Base-by-base conservation (phyloP, 257 asterid genomes). In the Forsythia viridissima region DNA sequence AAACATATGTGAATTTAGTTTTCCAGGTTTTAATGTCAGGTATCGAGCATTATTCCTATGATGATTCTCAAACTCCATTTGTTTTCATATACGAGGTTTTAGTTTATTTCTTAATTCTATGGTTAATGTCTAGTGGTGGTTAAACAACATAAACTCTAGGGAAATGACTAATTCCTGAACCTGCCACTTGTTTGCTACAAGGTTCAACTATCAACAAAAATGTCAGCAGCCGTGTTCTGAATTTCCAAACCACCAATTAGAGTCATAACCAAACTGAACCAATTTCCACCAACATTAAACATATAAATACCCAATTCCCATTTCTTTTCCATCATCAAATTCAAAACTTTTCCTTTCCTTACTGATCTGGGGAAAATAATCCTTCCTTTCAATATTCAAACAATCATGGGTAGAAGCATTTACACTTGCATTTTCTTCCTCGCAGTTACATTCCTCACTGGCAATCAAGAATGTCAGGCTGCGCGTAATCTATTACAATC, bases 401-500 rank as follows among this genome's bases (percentile, higher is more conserved):
- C 21, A 16, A 70, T 43, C 78, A 80, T 84, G 87, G 80, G 72
- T 1, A 81, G 72, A 71, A 63, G 10, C 79, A 75, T 67, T 42
- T 72, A 42, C 71, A 44, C 70, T 67, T 81, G 76, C 74, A 30
- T 85, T 7, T 3, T 76, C 71, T 59, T 76, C 51, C 34, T 82
- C 30, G 80, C 39, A 3, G 76, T 79, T 34, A 72, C 38, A 18
- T 34, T n/a, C 61, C n/a, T 82, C 66, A 9, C 82, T 18, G 73
- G 73, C 80, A 78, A 70, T 40, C 72, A 38, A 30, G 67, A 76
- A 76, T 81, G 85, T 1, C 65, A 85, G 4, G 88, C 73, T 1
- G 70, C 82, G 2, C 86, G 86, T 12, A 79, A 79, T 41, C 79
- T 84, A 38, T 30, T 81, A 51, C 88, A 84, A 68, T 46, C 81